These are phyloP conservation scores for Pisolithus thermaeus DNA, from an alignment of 1,284 basidiomycete species.

Conservation along the genomic window DNA sequence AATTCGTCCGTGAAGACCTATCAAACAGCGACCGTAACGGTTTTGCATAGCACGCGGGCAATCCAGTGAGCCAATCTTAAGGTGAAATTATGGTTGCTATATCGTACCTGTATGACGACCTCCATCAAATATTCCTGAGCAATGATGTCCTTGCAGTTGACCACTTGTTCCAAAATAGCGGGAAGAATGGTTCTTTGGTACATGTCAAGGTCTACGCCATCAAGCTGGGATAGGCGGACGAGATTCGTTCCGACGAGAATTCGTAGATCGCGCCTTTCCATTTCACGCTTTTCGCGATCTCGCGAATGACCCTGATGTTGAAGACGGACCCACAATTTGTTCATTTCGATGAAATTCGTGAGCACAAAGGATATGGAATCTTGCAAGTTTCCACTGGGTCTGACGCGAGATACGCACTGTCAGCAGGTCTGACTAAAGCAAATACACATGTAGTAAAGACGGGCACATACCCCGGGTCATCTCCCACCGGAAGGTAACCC, in stretches of 20 bases:
- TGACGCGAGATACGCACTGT: conserved; percentile 28
- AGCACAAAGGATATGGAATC: conserved; percentile 93
- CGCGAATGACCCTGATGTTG: conserved; percentile 95
- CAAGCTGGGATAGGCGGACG: conserved; percentile 86
- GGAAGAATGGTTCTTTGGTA: conserved; percentile 83
- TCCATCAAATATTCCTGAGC: conserved; percentile 98
- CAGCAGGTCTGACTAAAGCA: not conserved
- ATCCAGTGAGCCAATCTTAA: no score
- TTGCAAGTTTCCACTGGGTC: conserved; percentile 81
- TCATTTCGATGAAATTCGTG: conserved; percentile 98
- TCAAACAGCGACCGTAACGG: not conserved
- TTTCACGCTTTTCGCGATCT: conserved; percentile 91
- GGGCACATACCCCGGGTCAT: conserved; percentile 61
- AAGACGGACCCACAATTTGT: conserved; percentile 95
- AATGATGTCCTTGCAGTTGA: conserved; percentile 95
- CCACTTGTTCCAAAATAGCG: conserved; percentile 89
- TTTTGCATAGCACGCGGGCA: not conserved
- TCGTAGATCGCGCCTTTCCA: conserved; percentile 87
- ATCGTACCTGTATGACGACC: conserved; percentile 84
- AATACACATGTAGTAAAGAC: conserved; percentile 23
- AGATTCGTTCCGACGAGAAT: conserved; percentile 96
- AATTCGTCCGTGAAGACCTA: conserved; percentile 97
- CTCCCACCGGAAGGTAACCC: conserved; percentile 86
- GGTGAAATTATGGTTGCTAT: not conserved
- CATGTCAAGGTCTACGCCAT: conserved; percentile 90